Conservation (phyloP, 495 filamentous ascomycete genomes). For the Apiosordaria backusii region DNA sequence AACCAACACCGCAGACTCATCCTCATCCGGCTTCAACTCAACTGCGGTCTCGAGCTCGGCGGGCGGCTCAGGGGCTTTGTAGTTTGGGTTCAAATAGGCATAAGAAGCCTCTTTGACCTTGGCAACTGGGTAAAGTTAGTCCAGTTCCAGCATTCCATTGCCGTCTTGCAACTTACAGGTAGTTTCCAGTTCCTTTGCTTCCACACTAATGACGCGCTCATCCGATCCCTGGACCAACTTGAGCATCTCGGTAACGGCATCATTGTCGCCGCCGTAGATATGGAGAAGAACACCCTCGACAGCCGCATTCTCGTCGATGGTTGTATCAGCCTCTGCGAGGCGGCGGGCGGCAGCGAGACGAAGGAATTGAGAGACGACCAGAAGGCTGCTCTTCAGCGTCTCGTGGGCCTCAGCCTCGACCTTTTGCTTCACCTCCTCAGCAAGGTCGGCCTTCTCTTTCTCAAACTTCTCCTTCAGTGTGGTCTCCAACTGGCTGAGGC, state of each 20-base stretch:
- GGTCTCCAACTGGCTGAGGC: constrained; percentile 64
- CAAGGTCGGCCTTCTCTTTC: constrained; percentile 61
- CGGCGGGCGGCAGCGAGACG: constrained; percentile 71
- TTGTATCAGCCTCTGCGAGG: constrained; percentile 58
- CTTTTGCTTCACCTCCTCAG: constrained; percentile 51
- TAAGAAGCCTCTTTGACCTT: constrained; percentile 63
- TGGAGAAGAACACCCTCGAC: constrained; percentile 86
- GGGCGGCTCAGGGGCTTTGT: constrained; percentile 32
- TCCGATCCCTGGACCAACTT: constrained; percentile 79
- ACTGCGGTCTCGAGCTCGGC: constrained; percentile 33
- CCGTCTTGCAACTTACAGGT: constrained; percentile 61
- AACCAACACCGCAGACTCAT: constrained; percentile 45
- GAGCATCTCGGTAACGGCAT: constrained; percentile 75
- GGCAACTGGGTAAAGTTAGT: constrained; percentile 51
- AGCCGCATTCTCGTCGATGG: constrained; percentile 69
- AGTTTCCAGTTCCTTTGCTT: constrained; percentile 59
- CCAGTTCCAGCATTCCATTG: background rate
- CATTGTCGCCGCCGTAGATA: constrained; percentile 81
- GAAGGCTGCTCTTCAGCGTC: constrained; percentile 53
- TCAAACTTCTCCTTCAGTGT: constrained; percentile 66
- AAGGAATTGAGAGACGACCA: constrained; percentile 74
- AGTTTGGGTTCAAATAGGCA: constrained; percentile 41
- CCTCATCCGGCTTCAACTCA: background rate
- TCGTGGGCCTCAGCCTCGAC: constrained; percentile 55
- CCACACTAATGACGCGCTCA: constrained; percentile 64